Conservation (phyloP, 306 rosid genomes). For the Elaeagnus macrophylla region DNA sequence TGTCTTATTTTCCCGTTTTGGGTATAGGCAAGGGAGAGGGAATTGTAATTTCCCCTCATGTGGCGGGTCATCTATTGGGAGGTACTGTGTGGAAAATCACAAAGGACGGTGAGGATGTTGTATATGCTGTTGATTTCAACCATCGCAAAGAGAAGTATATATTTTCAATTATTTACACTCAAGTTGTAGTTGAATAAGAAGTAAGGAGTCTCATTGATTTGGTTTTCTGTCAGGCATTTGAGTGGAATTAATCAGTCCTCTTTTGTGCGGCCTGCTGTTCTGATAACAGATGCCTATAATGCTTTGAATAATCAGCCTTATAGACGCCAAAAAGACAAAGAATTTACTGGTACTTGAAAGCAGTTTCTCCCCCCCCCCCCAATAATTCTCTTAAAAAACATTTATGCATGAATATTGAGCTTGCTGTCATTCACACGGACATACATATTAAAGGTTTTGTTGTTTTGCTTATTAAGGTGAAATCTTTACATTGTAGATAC, state of each 20-base stretch:
- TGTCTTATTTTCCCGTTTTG: neutral
- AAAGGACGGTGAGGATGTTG: constrained; percentile 92
- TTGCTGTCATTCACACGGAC: no score
- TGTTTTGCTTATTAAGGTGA: neutral
- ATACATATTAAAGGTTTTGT: neutral
- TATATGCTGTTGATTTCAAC: constrained; percentile 94
- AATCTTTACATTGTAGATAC: constrained; percentile 48
- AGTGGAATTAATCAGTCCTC: constrained; percentile 82
- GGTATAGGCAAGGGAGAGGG: constrained; percentile 83
- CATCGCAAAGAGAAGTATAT: constrained; percentile 83
- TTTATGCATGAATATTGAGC: no score
- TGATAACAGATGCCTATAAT: constrained; percentile 94
- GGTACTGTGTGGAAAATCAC: constrained; percentile 94
- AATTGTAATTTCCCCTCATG: constrained; percentile 87
- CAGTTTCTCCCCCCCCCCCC: no score
- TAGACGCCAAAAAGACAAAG: constrained; percentile 85
- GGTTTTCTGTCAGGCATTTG: constrained; percentile 71
- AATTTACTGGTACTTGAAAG: constrained; percentile 65
- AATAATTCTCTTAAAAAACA: no score
- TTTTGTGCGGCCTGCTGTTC: constrained; percentile 87
- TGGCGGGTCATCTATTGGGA: constrained; percentile 95
- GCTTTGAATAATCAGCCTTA: constrained; percentile 95
- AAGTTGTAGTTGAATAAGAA: neutral
- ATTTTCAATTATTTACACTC: neutral
- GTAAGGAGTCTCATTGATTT: constrained; percentile 26